Percentiles rank a stretch among this genome's conserved stretches.
These are phyloP conservation scores for Debaryomycetaceae sp. DNA, from an alignment of 1,139 yeast genomes.

Conservation along the genomic window DNA sequence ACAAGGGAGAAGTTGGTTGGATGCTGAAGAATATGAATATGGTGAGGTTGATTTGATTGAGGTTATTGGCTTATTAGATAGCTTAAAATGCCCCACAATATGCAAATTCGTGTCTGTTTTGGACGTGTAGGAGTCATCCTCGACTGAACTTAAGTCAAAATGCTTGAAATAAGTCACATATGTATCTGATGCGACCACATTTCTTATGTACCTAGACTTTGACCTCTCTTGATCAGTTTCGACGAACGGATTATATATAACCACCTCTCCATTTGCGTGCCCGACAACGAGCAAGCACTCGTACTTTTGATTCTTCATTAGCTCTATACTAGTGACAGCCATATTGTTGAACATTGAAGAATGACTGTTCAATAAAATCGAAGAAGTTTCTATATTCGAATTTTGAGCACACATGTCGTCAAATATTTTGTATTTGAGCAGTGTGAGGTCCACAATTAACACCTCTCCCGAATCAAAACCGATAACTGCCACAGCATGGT, in stretches of 20 bases:
- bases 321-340: slow-evolving; percentile 32
- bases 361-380: slow-evolving; percentile 6
- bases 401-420: slow-evolving; percentile 19
- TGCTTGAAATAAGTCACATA: slow-evolving; percentile 37
- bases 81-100: slow-evolving; percentile 55
- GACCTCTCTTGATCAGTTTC: slow-evolving; percentile 8
- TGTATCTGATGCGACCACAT: slow-evolving; percentile 30
- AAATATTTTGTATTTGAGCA: slow-evolving; percentile 26
- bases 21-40: slow-evolving; percentile 3
- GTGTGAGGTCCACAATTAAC: slow-evolving; percentile 24
- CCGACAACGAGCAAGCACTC: slow-evolving; percentile 37
- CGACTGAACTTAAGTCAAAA: slow-evolving; percentile 35
- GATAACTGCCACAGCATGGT: slow-evolving; percentile 26
- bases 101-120: slow-evolving; percentile 3
- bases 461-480: slow-evolving; percentile 39
- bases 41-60: slow-evolving; percentile 25
- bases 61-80: slow-evolving; percentile 55
- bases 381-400: slow-evolving; percentile 7
- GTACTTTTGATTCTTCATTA: slow-evolving; percentile 27
- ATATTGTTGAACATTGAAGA: slow-evolving; percentile 10
- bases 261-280: slow-evolving; percentile 40
- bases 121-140: background rate
- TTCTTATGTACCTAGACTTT: slow-evolving; percentile 19
- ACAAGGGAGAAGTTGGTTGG: slow-evolving; percentile 42
- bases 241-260: slow-evolving; percentile 29